Base-by-base conservation (phyloP, 1,284 basidiomycete genomes). In the Malassezia brasiliensis region DNA sequence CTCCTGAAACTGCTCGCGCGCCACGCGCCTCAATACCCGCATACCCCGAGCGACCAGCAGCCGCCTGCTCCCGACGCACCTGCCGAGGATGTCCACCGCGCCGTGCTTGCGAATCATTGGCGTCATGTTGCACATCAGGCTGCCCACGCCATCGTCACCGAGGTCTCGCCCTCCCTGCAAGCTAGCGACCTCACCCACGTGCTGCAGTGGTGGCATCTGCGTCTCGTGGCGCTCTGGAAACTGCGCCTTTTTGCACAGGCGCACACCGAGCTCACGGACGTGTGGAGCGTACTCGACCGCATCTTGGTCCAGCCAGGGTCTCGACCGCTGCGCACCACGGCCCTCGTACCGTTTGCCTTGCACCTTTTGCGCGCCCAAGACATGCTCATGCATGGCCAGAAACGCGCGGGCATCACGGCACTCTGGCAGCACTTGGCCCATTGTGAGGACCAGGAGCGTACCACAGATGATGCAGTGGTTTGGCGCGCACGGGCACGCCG, bases 161-260 rank as follows among this genome's bases (percentile, higher is more conserved):
- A 14, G 20, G 3, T 25, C 14, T 5, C 14, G 6, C n/a, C 10
- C 4, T 10, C 35, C 5, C 10, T 30, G 11, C 14, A 20, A 10
- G 20, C 34, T 3, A 20, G 30, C 14, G 49, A 56, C 31, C 5
- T 56, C 8, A 25, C 30, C 3, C 19, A 32, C 32, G n/a, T 45
- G 15, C 10, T 56, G 7, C 39, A 42, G 8, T 56, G 53, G 53
- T 56, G 53, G 53, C 53, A 56, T 17, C 22, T 56, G 12, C 53
- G 53, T 32, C 20, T 50, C 2, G 14, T 51, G 2, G 35, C 53
- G 10, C 37, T 56, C n/a, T 38, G 47, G 38, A 56, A 56, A 28
- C 32, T 56, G 32, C 34, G 25, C 9, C 36, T 46, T 36, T 56
- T 25, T 22, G 9, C 28, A 5, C 41, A 46, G 15, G 39, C 50